Conservation (phyloP, 331 rosid species). For the Acacia concinna region DNA sequence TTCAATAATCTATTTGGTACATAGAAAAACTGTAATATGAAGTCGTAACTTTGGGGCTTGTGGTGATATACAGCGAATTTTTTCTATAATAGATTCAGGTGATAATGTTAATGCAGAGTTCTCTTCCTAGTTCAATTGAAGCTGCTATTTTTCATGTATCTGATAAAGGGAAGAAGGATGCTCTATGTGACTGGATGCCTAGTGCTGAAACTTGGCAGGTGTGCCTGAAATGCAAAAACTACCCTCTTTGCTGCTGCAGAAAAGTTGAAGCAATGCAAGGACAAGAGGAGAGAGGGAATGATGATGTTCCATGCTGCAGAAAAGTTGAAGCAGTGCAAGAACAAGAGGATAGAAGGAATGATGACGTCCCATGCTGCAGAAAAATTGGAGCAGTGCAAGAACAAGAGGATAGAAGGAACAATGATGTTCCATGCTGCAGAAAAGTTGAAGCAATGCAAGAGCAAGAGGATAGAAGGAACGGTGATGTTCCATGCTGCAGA, state of each 20-base stretch:
- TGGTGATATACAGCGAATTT: constrained; percentile 29
- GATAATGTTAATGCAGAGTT: constrained; percentile 59
- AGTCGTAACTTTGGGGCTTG: constrained; percentile 30
- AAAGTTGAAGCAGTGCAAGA: constrained; percentile 40
- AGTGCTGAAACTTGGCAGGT: constrained; percentile 78
- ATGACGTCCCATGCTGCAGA: constrained; percentile 44
- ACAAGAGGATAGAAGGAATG: constrained; percentile 40
- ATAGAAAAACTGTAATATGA: constrained; percentile 22
- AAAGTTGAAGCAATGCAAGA: constrained; percentile 40
- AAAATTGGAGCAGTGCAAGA: constrained; percentile 39
- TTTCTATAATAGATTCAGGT: constrained; percentile 49
- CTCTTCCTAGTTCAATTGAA: constrained; percentile 54
- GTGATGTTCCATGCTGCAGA: constrained; percentile 37
- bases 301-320: constrained; percentile 40
- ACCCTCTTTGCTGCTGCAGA: constrained; percentile 50
- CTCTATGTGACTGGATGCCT: constrained; percentile 53
- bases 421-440: constrained; percentile 39
- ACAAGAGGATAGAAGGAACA: constrained; percentile 41
- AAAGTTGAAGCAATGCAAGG: constrained; percentile 41
- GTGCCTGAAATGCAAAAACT: constrained; percentile 52
- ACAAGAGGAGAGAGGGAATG: constrained; percentile 41
- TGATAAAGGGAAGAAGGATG: constrained; percentile 48
- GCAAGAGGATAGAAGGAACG: constrained; percentile 40
- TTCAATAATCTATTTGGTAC: constrained; percentile 24
- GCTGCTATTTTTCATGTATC: constrained; percentile 48